Percentiles rank a stretch among this genome's conserved stretches.
These are phyloP conservation scores for Kluyveromyces aestuarii DNA, from an alignment of 805 yeast species.

Conservation along the genomic window DNA sequence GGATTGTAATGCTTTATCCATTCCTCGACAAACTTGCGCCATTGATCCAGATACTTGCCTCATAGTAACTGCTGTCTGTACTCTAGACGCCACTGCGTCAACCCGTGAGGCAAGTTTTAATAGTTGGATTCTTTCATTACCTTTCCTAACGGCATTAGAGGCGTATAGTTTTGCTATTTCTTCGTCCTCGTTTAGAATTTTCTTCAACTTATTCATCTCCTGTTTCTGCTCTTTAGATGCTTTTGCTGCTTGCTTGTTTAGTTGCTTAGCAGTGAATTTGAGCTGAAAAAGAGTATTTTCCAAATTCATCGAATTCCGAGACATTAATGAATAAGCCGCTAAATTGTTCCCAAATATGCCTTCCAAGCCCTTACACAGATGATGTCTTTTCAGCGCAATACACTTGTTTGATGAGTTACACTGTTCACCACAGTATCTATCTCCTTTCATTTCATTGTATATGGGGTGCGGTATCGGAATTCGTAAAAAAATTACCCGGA, in stretches of 20 bases:
- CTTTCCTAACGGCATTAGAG: constrained; percentile 88
- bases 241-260: constrained; percentile 79
- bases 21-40: constrained; percentile 87
- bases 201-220: constrained; percentile 84
- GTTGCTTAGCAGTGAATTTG: constrained; percentile 86
- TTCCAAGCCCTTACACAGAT: too few relatives aligned
- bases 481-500: background rate
- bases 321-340: constrained; percentile 11
- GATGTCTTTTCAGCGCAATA: too few relatives aligned
- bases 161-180: constrained; percentile 94
- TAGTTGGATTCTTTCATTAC: constrained; percentile 75
- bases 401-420: too few relatives aligned
- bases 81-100: constrained; percentile 92
- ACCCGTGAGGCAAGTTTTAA: constrained; percentile 78
- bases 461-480: background rate
- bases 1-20: constrained; percentile 92
- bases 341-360: too few relatives aligned
- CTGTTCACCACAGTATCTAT: too few relatives aligned
- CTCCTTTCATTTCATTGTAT: background rate
- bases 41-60: constrained; percentile 87
- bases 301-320: constrained; percentile 25
- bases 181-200: constrained; percentile 38
- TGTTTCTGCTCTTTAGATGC: constrained; percentile 84
- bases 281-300: constrained; percentile 29
- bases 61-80: constrained; percentile 98